Base-by-base conservation (phyloP, 805 yeast species). In the Candida awuae region DNA sequence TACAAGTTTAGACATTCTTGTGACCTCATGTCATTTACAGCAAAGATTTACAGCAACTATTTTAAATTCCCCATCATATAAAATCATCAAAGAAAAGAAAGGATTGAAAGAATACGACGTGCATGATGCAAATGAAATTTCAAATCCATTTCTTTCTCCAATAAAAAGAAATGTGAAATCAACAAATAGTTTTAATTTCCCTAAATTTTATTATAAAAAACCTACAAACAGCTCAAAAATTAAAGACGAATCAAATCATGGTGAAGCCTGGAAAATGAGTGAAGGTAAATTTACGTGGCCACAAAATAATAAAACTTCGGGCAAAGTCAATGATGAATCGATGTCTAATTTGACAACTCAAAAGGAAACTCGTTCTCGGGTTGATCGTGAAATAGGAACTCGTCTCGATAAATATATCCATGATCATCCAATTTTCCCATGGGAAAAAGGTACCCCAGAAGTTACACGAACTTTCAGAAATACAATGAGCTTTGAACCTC, bases 351-450 rank as follows among this genome's bases (percentile, higher is more conserved):
- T n/a, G n/a, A n/a, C n/a, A n/a, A n/a, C n/a, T n/a, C n/a, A n/a
- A 15, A 20, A 15, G 4, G 21, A 33, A 10, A 25, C n/a, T n/a
- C n/a, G n/a, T n/a, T n/a, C n/a, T n/a, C n/a, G n/a, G n/a, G 28
- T 25, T 25, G 28, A 25, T 12, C 28, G 28, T 25, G 28, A 13
- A 13, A 12, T 25, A n/a, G 6, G n/a, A 27, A 17, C 15, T 20
- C 26, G 14, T 4, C 29, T 46, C 39, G 55, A 54, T 29, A 38
- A 37, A 12, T 56, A 56, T 38, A 56, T 53, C 12, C 29, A 35
- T 6, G 34, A 49, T 3, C 55, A 61, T 47, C 62, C 63, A 2
- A 55, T 61, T 18, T 62, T 62, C 53, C 66, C 66, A 21, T 62
- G 65, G 65, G 66, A 62, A 39, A 39, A 19, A n/a, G 25, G 36